Evolutionary conservation across 2,329 filamentous ascomycete genomes (phyloP).

Genomic region (Penicillium griseofulvum): DNA sequence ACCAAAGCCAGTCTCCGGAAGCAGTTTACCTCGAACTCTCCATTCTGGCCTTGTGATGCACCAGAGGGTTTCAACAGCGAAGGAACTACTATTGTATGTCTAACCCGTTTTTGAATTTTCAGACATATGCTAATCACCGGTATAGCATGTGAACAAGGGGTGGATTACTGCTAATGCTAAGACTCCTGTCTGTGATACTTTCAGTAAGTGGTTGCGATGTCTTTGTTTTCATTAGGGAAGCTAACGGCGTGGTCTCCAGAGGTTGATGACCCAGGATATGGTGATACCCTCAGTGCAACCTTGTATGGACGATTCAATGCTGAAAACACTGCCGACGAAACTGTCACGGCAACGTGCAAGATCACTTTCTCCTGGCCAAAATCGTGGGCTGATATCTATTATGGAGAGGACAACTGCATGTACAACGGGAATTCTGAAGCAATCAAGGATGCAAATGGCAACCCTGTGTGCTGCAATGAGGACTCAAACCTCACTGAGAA

Average conservation of each 20-base stretch:
- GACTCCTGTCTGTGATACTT: background rate
- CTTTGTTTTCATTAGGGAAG: background rate
- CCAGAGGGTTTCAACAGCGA: background rate
- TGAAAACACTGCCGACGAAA: background rate
- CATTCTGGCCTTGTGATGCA: background rate
- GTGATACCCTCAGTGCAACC: background rate
- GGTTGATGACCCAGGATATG: background rate
- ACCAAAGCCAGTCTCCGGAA: background rate
- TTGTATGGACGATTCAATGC: background rate
- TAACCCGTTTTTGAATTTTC: background rate
- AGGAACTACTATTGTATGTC: background rate
- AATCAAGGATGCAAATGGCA: background rate
- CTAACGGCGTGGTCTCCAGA: background rate
- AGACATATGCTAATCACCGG: background rate
- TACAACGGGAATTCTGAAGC: background rate
- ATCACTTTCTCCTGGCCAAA: background rate
- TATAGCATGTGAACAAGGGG: background rate
- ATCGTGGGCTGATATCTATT: background rate
- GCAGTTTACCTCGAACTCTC: background rate
- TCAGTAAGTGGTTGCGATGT: background rate
- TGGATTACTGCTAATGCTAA: background rate
- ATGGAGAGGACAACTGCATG: background rate
- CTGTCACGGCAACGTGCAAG: background rate
- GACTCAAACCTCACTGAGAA: background rate
- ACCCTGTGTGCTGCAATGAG: background rate